Conservation (phyloP, 192 early-diverging fungal genomes). For the Entomortierella lignicola region DNA sequence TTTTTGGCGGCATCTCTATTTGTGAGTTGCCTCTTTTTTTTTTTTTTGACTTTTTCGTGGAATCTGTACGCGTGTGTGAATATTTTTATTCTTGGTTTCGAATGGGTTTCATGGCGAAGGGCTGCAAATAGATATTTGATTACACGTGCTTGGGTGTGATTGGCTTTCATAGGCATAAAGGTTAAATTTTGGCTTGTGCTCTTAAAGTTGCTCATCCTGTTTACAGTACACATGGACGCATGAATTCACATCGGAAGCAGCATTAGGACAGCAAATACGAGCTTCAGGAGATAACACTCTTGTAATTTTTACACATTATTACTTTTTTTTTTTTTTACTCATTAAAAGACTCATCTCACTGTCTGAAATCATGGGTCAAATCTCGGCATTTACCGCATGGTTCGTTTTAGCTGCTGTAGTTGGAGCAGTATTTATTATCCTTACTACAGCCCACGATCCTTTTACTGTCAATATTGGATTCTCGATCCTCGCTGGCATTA, state of each 20-base stretch:
- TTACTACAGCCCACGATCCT: conserved; percentile 76
- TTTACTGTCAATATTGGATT: conserved; percentile 77
- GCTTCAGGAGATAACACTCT: neutral
- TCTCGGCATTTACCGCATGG: conserved; percentile 40
- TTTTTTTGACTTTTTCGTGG: no score
- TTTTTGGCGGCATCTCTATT: no score
- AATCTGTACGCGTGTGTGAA: no score
- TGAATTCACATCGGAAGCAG: neutral
- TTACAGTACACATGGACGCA: neutral
- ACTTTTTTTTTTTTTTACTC: neutral
- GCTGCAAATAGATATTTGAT: no score
- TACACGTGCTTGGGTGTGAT: neutral
- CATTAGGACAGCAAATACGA: neutral
- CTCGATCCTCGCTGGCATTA: conserved; percentile 74
- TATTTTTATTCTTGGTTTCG: no score
- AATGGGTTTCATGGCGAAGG: no score
- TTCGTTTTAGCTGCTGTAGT: conserved; percentile 38
- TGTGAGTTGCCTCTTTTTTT: no score
- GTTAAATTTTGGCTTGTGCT: neutral
- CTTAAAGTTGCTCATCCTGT: neutral
- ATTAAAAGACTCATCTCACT: neutral
- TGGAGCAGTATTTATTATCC: conserved; percentile 60
- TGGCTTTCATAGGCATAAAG: neutral
- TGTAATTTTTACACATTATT: neutral
- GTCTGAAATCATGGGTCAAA: conserved; percentile 17